These are phyloP conservation scores for Moesziomyces sp. DNA, from an alignment of 1,284 basidiomycete species.

Conservation along the genomic window DNA sequence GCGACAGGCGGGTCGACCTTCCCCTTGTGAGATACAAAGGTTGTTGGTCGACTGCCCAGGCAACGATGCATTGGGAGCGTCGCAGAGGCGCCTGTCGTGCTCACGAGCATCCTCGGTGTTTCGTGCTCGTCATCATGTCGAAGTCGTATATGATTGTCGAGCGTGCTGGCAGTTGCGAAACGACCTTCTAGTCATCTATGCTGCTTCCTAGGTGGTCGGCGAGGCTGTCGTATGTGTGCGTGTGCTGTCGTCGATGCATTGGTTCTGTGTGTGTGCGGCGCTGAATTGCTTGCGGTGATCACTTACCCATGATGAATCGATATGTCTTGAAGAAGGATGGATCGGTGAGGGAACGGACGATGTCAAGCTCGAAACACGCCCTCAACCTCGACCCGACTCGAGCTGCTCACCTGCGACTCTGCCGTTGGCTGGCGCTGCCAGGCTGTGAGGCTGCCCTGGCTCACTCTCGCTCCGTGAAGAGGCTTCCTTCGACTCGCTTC, in stretches of 20 bases:
- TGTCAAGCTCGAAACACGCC: slow-evolving; percentile 38
- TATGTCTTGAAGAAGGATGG: slow-evolving; percentile 57
- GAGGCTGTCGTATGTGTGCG: not conserved
- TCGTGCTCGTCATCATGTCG: too few species aligned
- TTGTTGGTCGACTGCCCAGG: too few species aligned
- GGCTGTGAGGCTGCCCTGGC: not conserved
- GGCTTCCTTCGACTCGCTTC: not conserved
- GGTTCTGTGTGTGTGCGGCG: slow-evolving; percentile 12
- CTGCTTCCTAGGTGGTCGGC: not conserved
- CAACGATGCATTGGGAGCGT: too few species aligned
- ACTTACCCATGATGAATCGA: slow-evolving; percentile 57
- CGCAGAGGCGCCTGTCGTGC: too few species aligned
- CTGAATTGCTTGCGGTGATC: slow-evolving; percentile 28
- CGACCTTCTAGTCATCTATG: too few species aligned
- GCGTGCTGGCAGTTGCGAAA: too few species aligned
- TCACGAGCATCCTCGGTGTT: too few species aligned
- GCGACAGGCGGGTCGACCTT: too few species aligned
- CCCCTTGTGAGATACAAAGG: too few species aligned
- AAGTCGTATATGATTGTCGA: too few species aligned
- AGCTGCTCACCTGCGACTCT: not conserved
- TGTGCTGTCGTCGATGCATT: slow-evolving; percentile 7
- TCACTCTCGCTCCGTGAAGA: not conserved
- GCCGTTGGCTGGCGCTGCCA: not conserved
- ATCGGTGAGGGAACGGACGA: slow-evolving; percentile 46
- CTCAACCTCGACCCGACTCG: slow-evolving; percentile 16